Base-by-base conservation (phyloP, 2,329 filamentous ascomycete genomes). In the Thermomyces lanuginosus region DNA sequence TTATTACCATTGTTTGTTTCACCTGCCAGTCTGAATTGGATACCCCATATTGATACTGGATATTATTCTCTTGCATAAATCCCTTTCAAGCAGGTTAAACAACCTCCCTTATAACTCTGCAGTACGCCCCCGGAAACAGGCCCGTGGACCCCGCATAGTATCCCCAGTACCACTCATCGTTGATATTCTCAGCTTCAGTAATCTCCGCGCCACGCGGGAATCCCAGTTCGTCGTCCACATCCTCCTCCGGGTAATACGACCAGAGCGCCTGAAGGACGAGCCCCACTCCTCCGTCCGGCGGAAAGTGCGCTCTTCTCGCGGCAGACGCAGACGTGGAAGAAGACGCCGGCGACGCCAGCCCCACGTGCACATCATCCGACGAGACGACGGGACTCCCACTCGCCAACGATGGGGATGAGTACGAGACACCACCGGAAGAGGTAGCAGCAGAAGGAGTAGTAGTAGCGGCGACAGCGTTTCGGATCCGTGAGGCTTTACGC, bases 81-180 rank as follows among this genome's bases (percentile, higher is more conserved):
- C 11, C 23, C 8, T 2, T 17, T 8, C 7, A n/a, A 11, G 21
- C 8, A 17, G 19, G n/a, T 21, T 37, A 51, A n/a, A 31, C 35
- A 26, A 53, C 38, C 29, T 53, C 50, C 22, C 40, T 42, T 6
- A 67, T 35, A 15, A 72, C 44, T 37, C 58, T 59, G 14, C 83
- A 78, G 61, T 86, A 86, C 5, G 70, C 67, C 5, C 74, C 73
- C 4, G 84, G 84, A 45, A 93, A 91, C 37, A 93, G 42, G 0
- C 82, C 84, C 40, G 70, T 73, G 13, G 56, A 59, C 0, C 82
- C 83, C 55, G 82, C 83, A 59, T 92, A 93, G 15, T 72, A 72
- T 0, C 86, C 86, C 56, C 76, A 77, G 43, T 68, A 83, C 84
- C 84, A 95, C 48, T 92, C 83, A 10, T 76, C 79, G 48, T 92